Evolutionary conservation across 306 rosid genomes (phyloP).

Genomic region (Ammopiptanthus mongolicus): DNA sequence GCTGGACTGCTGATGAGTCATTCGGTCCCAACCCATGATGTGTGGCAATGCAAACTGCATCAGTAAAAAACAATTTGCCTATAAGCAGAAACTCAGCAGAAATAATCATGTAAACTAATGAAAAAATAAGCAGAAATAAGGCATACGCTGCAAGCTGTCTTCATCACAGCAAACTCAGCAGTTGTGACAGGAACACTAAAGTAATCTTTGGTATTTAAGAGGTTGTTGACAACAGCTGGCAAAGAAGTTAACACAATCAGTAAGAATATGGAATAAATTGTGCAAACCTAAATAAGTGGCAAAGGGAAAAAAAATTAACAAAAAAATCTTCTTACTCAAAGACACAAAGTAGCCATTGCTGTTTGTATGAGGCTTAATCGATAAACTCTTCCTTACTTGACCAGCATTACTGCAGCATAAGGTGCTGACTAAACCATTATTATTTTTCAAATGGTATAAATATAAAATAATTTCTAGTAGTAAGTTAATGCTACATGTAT

Average conservation of each 20-base stretch:
- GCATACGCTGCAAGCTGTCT: slow-evolving; percentile 91
- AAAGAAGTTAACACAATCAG: slow-evolving; percentile 20
- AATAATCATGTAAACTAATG: neutral
- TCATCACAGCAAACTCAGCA: slow-evolving; percentile 84
- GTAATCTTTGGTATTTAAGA: slow-evolving; percentile 51
- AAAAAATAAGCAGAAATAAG: slow-evolving; percentile 20
- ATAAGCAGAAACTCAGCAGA: slow-evolving; percentile 5
- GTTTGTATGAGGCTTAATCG: slow-evolving; percentile 66
- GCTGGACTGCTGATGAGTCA: slow-evolving; percentile 40
- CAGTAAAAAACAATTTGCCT: neutral
- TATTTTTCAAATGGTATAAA: slow-evolving; percentile 11
- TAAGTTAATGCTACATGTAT: neutral
- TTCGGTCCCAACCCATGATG: slow-evolving; percentile 83
- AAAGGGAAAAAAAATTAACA: neutral
- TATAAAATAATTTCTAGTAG: neutral
- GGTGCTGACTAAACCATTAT: slow-evolving; percentile 22
- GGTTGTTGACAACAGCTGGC: slow-evolving; percentile 70
- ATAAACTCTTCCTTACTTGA: slow-evolving; percentile 84
- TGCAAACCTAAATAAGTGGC: neutral
- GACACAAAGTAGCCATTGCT: slow-evolving; percentile 72
- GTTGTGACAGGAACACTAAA: slow-evolving; percentile 68
- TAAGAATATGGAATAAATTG: neutral
- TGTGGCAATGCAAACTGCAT: slow-evolving; percentile 84
- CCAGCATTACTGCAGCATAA: slow-evolving; percentile 79
- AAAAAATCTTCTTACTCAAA: slow-evolving; percentile 56